These are phyloP conservation scores for Rhynchosporium secalis DNA, from an alignment of 2,329 filamentous ascomycete species.

Conservation along the genomic window DNA sequence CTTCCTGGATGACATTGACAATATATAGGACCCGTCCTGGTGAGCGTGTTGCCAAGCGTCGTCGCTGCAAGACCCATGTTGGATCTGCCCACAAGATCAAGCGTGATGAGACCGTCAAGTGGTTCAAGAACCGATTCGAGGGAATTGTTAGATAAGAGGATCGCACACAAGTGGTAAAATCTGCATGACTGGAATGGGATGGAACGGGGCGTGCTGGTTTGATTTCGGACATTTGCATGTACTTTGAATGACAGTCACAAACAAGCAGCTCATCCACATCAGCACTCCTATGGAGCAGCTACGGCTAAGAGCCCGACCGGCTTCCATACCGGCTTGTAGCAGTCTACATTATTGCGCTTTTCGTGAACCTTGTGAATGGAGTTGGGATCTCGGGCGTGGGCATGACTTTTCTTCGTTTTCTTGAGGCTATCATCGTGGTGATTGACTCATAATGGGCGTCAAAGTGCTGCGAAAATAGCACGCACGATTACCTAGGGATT, in stretches of 20 bases:
- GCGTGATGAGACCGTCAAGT: slow-evolving; percentile 94
- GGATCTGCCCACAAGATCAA: slow-evolving; percentile 90
- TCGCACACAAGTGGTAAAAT: slow-evolving; percentile 7
- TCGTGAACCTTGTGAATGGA: slow-evolving; percentile 3
- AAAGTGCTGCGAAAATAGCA: no score
- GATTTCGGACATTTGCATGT: slow-evolving; percentile 16
- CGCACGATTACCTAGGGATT: no score
- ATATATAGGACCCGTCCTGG: slow-evolving; percentile 79
- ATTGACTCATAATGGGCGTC: no score
- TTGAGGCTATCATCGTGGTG: not conserved
- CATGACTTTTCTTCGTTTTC: not conserved
- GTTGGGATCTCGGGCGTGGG: not conserved
- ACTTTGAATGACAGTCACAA: slow-evolving; percentile 17
- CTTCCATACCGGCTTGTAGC: slow-evolving; percentile 19
- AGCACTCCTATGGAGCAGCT: slow-evolving; percentile 16
- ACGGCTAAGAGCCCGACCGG: slow-evolving; percentile 17
- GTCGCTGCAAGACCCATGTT: slow-evolving; percentile 83
- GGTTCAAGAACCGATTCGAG: slow-evolving; percentile 69
- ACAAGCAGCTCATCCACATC: slow-evolving; percentile 13
- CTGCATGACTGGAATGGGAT: slow-evolving; percentile 7
- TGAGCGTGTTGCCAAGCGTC: slow-evolving; percentile 95
- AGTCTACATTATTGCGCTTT: slow-evolving; percentile 3
- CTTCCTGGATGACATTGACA: slow-evolving; percentile 18
- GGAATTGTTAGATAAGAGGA: slow-evolving; percentile 91
- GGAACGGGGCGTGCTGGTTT: slow-evolving; percentile 13